Conservation (phyloP, 2,329 filamentous ascomycete species). For the Xylariaceae sp. region DNA sequence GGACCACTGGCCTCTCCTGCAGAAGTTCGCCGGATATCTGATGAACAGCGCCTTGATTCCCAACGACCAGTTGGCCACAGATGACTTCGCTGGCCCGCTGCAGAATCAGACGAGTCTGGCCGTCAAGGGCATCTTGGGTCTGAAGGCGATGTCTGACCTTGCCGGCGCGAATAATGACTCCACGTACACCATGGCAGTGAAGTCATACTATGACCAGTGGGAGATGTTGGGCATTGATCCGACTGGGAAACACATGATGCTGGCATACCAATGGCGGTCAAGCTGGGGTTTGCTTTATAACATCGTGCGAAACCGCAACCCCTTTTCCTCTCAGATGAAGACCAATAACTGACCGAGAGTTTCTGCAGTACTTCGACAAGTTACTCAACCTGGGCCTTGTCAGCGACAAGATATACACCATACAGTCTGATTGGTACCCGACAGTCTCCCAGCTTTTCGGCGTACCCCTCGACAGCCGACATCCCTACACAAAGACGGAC, state of each 20-base stretch:
- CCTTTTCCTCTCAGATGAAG: not conserved
- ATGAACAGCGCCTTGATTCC: conserved; percentile 64
- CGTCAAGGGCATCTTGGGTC: conserved; percentile 72
- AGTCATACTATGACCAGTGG: conserved; percentile 25
- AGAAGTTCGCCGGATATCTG: conserved; percentile 65
- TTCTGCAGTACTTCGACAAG: conserved; percentile 27
- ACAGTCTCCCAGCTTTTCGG: conserved; percentile 64
- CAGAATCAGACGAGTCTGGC: conserved; percentile 69
- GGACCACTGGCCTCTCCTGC: conserved; percentile 58
- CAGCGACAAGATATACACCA: conserved; percentile 25
- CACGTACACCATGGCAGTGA: conserved; percentile 50
- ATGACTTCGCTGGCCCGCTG: conserved; percentile 68
- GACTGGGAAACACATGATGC: conserved; percentile 23
- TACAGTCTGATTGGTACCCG: conserved; percentile 33
- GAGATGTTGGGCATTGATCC: conserved; percentile 25
- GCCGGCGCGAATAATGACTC: conserved; percentile 52
- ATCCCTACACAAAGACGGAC: conserved; percentile 68
- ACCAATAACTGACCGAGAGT: not conserved
- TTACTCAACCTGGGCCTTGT: conserved; percentile 34
- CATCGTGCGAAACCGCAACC: not conserved
- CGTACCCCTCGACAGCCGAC: conserved; percentile 63
- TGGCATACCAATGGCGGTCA: conserved; percentile 31
- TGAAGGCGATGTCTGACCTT: conserved; percentile 64
- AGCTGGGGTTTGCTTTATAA: conserved; percentile 20
- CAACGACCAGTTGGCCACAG: conserved; percentile 64